Base-by-base conservation (phyloP, 1,284 basidiomycete species). In the Leccinum ponderosum region DNA sequence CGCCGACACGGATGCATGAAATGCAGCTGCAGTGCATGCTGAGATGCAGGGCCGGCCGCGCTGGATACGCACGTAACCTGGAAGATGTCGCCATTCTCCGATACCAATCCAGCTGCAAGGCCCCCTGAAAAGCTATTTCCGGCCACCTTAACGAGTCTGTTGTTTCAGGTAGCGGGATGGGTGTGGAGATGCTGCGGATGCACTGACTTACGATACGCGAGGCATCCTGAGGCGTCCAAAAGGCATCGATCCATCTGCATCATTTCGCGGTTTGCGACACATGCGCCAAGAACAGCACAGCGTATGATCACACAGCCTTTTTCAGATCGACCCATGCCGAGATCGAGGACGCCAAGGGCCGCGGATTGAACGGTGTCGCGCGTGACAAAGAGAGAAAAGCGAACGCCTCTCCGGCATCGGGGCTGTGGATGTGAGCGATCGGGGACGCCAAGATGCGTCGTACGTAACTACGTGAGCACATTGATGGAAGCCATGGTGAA, bases 121-220 rank as follows among this genome's bases (percentile, higher is more conserved):
- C 93, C 91, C 9, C 94, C 95, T 35, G 96, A 76, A 73, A 95
- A 97, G 56, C 86, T 85, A 75, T 97, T 97, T 9, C 94, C 94
- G 5, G 93, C 94, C 94, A 50, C 93, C 92, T 92, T 65, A 53
- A 29, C 27, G 31, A 29, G 17, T n/a, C 2, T 25, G 42, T 58
- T 15, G 39, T 14, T 44, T 54, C 57, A 65, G 59, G 47, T 54
- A 15, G 55, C 12, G n/a, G 15, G 22, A 48, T 15, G 39, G 35
- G 53, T 37, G 58, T 53, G 42, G 59, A 54, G 48, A 53, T 31
- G 42, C 3, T 53, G 25, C 20, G 55, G 52, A 59, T 37, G 14
- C 22, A 66, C 76, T 66, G 64, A 35, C 33, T 94, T 1, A 91
- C 83, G 9, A 97, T 81, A 59, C 81, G 84, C 20, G 76, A 73